Evolutionary conservation across 768 basidiomycete species (phyloP).

Genomic region (Termitomyces sp.): DNA sequence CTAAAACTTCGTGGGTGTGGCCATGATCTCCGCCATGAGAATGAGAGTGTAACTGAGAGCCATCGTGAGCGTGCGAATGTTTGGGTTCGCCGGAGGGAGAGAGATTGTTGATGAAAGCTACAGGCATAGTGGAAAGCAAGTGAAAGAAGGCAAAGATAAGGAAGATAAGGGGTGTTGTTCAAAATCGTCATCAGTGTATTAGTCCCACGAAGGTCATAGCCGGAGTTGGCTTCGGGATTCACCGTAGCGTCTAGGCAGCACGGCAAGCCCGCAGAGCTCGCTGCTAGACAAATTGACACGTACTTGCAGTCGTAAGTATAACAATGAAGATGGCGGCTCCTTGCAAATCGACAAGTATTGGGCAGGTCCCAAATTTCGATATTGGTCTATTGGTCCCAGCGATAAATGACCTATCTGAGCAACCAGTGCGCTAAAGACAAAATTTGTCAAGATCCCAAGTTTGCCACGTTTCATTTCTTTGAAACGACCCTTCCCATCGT

Average conservation of each 20-base stretch:
- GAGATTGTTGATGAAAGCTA: constrained; percentile 74
- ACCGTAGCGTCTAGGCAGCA: not conserved
- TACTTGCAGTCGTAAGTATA: not conserved
- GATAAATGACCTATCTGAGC: no score
- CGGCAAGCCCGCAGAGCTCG: not conserved
- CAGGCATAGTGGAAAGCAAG: constrained; percentile 39
- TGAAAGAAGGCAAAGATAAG: not conserved
- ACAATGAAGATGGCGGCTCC: not conserved
- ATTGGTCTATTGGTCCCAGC: no score
- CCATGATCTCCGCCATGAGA: constrained; percentile 77
- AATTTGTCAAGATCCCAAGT: no score
- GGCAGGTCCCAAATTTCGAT: no score
- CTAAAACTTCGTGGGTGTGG: constrained; percentile 91
- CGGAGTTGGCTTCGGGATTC: no score
- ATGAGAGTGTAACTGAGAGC: constrained; percentile 33
- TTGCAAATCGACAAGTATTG: no score
- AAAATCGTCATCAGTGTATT: not conserved
- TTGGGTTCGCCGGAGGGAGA: constrained; percentile 23
- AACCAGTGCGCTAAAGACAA: no score
- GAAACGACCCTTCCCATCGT: no score
- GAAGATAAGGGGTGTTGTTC: not conserved
- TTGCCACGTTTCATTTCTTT: no score
- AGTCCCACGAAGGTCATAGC: no score
- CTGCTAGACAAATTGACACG: not conserved
- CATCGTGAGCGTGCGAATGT: constrained; percentile 50